phyloP scores from a whole-genome alignment of 148 eudicot genomes.

The Chenopodium formosanum region DNA sequence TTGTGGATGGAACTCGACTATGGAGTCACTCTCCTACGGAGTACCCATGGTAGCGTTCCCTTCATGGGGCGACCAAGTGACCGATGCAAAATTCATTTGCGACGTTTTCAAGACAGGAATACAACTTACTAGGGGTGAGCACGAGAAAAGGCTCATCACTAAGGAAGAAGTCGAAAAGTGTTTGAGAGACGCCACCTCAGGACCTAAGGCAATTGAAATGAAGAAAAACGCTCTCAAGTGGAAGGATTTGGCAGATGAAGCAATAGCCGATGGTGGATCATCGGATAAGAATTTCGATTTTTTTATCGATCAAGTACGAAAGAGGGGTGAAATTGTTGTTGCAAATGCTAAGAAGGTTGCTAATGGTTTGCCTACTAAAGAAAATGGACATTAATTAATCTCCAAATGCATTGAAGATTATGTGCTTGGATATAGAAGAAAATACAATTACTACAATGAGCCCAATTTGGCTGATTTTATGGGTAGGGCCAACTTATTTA shows the following conservation, averaged over 20 bases:
- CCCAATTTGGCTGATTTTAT: neutral
- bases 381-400: slow-evolving; percentile 2
- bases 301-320: slow-evolving; percentile 54
- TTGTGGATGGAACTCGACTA: slow-evolving; percentile 90
- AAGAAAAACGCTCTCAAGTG: slow-evolving; percentile 55
- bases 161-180: slow-evolving; percentile 59
- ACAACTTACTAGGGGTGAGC: slow-evolving; percentile 61
- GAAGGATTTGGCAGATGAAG: slow-evolving; percentile 56
- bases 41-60: slow-evolving; percentile 82
- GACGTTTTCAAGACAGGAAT: slow-evolving; percentile 61
- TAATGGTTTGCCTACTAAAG: neutral
- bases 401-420: neutral
- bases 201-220: slow-evolving; percentile 49
- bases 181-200: slow-evolving; percentile 44
- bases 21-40: slow-evolving; percentile 66
- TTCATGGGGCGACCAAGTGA: slow-evolving; percentile 86
- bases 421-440: slow-evolving; percentile 1
- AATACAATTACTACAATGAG: neutral
- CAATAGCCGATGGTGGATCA: slow-evolving; percentile 62
- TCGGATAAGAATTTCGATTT: slow-evolving; percentile 48
- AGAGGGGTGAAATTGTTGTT: slow-evolving; percentile 27
- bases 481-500: neutral
- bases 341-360: slow-evolving; percentile 14
- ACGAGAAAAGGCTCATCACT: slow-evolving; percentile 42
- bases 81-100: slow-evolving; percentile 68